Percentiles rank a stretch among this genome's conserved stretches.
Evolutionary conservation across 441 rosid species (phyloP).

Genomic region (Erodium moschatum): DNA sequence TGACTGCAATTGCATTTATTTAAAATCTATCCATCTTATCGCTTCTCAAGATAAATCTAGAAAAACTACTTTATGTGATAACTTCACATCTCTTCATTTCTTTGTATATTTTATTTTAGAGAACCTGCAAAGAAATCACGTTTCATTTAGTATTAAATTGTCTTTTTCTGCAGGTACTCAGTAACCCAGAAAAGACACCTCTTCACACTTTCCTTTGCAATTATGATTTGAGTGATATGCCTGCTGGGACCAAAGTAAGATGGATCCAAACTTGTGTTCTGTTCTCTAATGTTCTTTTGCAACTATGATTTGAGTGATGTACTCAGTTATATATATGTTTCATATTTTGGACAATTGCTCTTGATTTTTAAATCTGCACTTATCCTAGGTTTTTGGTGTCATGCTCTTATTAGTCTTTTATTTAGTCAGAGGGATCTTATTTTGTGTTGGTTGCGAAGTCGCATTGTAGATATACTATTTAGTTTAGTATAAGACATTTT

Average conservation of each 20-base stretch:
- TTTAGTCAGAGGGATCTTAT: neutral
- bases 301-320: slow-evolving; percentile 87
- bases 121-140: neutral
- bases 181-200: slow-evolving; percentile 97
- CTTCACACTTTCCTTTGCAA: slow-evolving; percentile 69
- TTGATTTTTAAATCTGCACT: too few relatives aligned
- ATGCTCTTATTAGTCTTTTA: too few relatives aligned
- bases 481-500: neutral
- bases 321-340: slow-evolving; percentile 29
- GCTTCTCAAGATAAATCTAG: neutral
- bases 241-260: slow-evolving; percentile 81
- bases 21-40: neutral
- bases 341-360: too few relatives aligned
- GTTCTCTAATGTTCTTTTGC: slow-evolving; percentile 46
- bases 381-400: too few relatives aligned
- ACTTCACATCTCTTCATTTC: neutral
- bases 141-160: slow-evolving; percentile 25
- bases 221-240: slow-evolving; percentile 45
- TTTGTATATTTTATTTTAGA: too few relatives aligned
- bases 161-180: slow-evolving; percentile 57
- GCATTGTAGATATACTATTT: neutral
- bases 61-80: neutral
- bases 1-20: neutral
- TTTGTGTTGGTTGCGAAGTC: neutral
- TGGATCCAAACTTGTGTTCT: neutral